Conservation (phyloP, 441 rosid genomes). For the Croton laevigatus region DNA sequence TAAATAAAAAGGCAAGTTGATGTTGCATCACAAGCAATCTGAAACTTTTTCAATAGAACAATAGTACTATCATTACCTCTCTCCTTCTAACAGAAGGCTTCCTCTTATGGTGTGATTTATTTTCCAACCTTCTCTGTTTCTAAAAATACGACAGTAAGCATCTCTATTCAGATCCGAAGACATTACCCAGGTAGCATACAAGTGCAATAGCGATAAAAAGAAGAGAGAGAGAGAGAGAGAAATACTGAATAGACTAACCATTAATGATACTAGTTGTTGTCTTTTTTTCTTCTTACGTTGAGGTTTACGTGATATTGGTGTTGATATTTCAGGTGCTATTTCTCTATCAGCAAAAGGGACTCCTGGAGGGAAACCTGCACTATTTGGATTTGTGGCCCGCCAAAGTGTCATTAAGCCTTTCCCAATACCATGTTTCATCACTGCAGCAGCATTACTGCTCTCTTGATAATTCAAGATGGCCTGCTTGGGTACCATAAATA, state of each 20-base stretch:
- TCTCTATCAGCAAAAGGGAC: slow-evolving; percentile 34
- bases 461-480: slow-evolving; percentile 23
- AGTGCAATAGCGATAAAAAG: neutral
- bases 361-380: slow-evolving; percentile 52
- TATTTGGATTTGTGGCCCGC: slow-evolving; percentile 65
- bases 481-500: slow-evolving; percentile 35
- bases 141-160: slow-evolving; percentile 31
- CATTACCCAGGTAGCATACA: slow-evolving; percentile 11
- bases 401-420: slow-evolving; percentile 94
- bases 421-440: slow-evolving; percentile 81
- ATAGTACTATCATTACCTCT: slow-evolving; percentile 43
- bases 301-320: slow-evolving; percentile 31
- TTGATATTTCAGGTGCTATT: slow-evolving; percentile 27
- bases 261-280: slow-evolving; percentile 41
- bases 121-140: slow-evolving; percentile 60
- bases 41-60: slow-evolving; percentile 17
- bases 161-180: slow-evolving; percentile 5
- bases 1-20: slow-evolving; percentile 27
- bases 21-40: slow-evolving; percentile 14
- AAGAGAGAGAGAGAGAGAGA: slow-evolving; percentile 1
- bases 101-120: slow-evolving; percentile 44
- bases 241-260: slow-evolving; percentile 39
- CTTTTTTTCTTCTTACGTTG: slow-evolving; percentile 39
- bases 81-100: slow-evolving; percentile 43
- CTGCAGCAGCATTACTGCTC: slow-evolving; percentile 29